phyloP scores from a whole-genome alignment of 495 filamentous ascomycete species.

The Astrothelium subdiscretum region DNA sequence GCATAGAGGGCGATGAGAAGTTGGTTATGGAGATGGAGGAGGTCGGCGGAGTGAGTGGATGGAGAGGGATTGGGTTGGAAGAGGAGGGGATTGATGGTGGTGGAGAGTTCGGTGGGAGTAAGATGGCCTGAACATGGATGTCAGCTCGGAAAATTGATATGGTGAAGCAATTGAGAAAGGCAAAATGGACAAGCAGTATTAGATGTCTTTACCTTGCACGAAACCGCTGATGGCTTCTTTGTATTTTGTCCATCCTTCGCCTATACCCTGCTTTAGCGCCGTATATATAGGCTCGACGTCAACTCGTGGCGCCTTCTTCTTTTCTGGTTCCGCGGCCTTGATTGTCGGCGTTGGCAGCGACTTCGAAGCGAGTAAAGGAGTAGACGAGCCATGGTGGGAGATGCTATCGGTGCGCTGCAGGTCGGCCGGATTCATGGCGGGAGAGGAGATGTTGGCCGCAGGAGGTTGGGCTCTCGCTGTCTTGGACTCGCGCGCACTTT shows the following conservation, averaged over 20 bases:
- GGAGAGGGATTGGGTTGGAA: slow-evolving; percentile 28
- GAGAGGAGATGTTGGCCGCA: not conserved
- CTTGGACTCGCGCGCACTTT: not conserved
- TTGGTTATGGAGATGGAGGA: slow-evolving; percentile 81
- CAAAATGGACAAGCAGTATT: slow-evolving; percentile 8
- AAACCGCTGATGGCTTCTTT: slow-evolving; percentile 74
- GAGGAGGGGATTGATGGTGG: slow-evolving; percentile 60
- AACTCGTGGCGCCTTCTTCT: slow-evolving; percentile 44
- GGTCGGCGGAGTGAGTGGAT: slow-evolving; percentile 33
- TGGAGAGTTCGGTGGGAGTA: slow-evolving; percentile 73
- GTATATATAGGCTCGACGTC: slow-evolving; percentile 86
- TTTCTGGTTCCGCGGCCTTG: slow-evolving; percentile 10
- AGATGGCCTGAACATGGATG: slow-evolving; percentile 49
- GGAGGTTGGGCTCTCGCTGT: not conserved
- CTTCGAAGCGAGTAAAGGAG: slow-evolving; percentile 18
- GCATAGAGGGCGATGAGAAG: slow-evolving; percentile 74
- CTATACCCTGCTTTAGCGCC: slow-evolving; percentile 66
- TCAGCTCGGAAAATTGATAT: slow-evolving; percentile 4
- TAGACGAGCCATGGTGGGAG: slow-evolving; percentile 7
- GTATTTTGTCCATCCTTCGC: slow-evolving; percentile 79
- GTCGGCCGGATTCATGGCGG: slow-evolving; percentile 17
- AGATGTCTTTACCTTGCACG: slow-evolving; percentile 50
- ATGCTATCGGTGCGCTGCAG: slow-evolving; percentile 10
- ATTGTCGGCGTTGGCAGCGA: slow-evolving; percentile 12
- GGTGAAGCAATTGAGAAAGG: not conserved